Evolutionary conservation across 1,284 basidiomycete genomes (phyloP).

Genomic region (Limonomyces culmigenus): DNA sequence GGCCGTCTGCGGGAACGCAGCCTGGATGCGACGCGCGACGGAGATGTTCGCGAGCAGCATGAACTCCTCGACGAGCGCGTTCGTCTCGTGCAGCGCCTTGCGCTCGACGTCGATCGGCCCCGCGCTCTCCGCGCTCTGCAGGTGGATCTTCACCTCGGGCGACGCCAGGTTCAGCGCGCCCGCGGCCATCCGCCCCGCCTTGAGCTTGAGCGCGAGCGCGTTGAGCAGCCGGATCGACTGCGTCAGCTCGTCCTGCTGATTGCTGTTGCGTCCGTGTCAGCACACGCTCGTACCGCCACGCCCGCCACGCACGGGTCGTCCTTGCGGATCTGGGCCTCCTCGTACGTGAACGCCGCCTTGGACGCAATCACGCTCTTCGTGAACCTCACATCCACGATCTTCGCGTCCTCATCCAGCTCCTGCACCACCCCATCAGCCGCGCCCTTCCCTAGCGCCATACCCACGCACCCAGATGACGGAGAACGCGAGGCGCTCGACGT

Average conservation of each 20-base stretch:
- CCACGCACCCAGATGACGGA: constrained; percentile 83
- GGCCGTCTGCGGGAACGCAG: constrained; percentile 90
- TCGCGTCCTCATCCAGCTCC: constrained; percentile 76
- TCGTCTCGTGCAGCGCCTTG: constrained; percentile 87
- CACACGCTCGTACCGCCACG: constrained; percentile 2
- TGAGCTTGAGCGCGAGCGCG: constrained; percentile 73
- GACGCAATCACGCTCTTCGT: constrained; percentile 95
- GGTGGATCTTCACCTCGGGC: constrained; percentile 93
- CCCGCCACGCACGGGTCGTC: constrained; percentile 62
- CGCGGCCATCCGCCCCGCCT: constrained; percentile 75
- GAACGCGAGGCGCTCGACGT: constrained; percentile 92
- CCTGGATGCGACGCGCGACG: constrained; percentile 85
- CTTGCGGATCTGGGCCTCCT: constrained; percentile 88
- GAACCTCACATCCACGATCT: constrained; percentile 85
- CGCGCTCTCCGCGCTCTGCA: constrained; percentile 83
- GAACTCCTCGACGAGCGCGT: constrained; percentile 96
- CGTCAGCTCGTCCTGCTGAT: constrained; percentile 72
- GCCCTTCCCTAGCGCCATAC: background rate
- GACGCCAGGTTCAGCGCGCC: constrained; percentile 96
- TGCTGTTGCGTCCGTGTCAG: constrained; percentile 22
- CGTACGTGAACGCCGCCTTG: constrained; percentile 95
- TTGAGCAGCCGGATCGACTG: constrained; percentile 85
- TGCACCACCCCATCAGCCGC: constrained; percentile 14
- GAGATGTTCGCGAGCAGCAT: constrained; percentile 97
- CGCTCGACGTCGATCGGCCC: constrained; percentile 98